Base-by-base conservation (phyloP, 768 basidiomycete genomes). In the Trametes punicea region DNA sequence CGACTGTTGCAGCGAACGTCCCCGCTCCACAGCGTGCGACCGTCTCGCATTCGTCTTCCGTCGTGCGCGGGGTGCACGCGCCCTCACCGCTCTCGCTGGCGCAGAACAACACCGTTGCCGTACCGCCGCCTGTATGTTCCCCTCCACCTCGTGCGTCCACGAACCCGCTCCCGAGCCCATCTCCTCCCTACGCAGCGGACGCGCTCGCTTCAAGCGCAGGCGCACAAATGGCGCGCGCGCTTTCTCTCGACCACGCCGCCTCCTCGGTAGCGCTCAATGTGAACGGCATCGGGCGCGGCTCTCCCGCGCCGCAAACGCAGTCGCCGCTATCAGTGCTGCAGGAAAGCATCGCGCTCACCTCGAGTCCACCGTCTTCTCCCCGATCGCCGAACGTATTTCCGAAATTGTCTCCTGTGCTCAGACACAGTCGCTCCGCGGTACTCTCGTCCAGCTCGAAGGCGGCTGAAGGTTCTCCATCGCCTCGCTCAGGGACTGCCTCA, bases 21-120 rank as follows among this genome's bases (percentile, higher is more conserved):
- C 55, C 65, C 2, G 31, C 65, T 2, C 62, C 71, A 2, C 63
- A 69, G 42, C 60, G 63, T 5, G 50, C 71, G 61, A 62, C 59
- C 64, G 54, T 73, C 60, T 63, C 64, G 30, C 64, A 65, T 48
- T 39, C 60, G 27, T 31, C 60, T 1, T 56, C 62, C 3, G 54
- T 61, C 11, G 49, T 61, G n/a, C 62, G 62, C n/a, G 52, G 72
- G 56, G 15, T 73, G 55, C 62, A 67, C 46, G 67, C 70, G 16
- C 78, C 73, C 23, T 77, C 76, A 34, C 82, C 72, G 29, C 74
- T 75, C 6, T 76, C 77, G 6, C 65, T 78, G 7, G 73, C 77
- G 0, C 70, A 72, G n/a, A 75, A 75, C 56, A 73, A 65, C 58
- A 57, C 67, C 31, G 62, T 65, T 21, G 61, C 59, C 10, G 41